Evolutionary conservation across 2,329 filamentous ascomycete species (phyloP), one percentile per base, ranked within the genome.

Genomic region (Daldinia eschscholtzii): DNA sequence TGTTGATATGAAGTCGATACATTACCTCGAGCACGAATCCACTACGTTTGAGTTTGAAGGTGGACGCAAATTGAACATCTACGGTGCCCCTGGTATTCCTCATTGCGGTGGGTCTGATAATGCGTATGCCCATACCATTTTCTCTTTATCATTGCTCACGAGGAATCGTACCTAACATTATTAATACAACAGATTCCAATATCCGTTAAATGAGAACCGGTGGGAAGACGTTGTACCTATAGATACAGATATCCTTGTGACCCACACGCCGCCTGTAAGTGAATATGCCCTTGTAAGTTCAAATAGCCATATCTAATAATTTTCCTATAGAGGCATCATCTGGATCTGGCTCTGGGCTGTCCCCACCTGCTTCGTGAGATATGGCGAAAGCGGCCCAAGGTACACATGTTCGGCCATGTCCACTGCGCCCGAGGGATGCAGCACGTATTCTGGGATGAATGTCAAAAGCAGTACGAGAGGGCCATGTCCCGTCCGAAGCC

Each of bases 371-470:
- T 95, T 5, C 80, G 84, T 13, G 93, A 97, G 75, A 80, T 92
- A 18, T 93, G 91, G 89, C 87, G 91, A 39, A 88, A 93, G 10
- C 89, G 88, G 69, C 94, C 94, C 0, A 83, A 83, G 12, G 82
- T 97, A 13, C 93, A 97, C 79, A 86, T 97, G 55, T 97, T 96
- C 78, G 94, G 93, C 0, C 94, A 97, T 79, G 87, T 94, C 26
- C 94, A 97, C 81, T 91, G 86, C 76, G 92, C 89, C 7, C 87
- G 91, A 52, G 94, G 93, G 15, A 83, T 83, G 48, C 89, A 94
- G 75, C 80, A 89, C 0, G 85, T 92, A 9, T 91, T 88, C 80
- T 97, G 92, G 85, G 93, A 96, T 78, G 86, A 89, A 28, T 87
- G 88, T 67, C 93, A 97, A 79, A 82, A 81, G 35, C 86, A 87